These are phyloP conservation scores for Canavalia ensiformis DNA, from an alignment of 306 rosid genomes.

Conservation along the genomic window DNA sequence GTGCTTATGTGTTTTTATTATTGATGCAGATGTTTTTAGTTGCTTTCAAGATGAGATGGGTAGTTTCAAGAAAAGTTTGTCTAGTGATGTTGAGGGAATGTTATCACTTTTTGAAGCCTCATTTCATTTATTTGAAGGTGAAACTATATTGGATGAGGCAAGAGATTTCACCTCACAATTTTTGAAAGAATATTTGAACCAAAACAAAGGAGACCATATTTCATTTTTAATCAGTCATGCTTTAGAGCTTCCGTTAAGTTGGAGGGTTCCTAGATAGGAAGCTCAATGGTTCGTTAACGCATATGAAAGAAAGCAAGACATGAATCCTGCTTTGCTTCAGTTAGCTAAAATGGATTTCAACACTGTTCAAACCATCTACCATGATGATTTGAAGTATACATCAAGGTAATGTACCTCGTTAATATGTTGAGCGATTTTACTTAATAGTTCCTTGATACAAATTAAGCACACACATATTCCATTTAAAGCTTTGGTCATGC, in stretches of 20 bases:
- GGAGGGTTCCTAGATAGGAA: background rate
- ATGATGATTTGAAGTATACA: too few relatives aligned
- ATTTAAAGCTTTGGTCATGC: too few relatives aligned
- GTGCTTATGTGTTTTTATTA: too few relatives aligned
- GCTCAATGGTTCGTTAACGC: background rate
- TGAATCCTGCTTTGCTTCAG: background rate
- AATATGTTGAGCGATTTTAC: too few relatives aligned
- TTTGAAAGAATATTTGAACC: background rate
- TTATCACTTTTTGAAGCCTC: background rate
- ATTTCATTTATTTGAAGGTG: conserved; percentile 1
- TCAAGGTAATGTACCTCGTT: too few relatives aligned
- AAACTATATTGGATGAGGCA: conserved; percentile 11
- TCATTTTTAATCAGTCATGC: background rate
- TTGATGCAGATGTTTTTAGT: background rate
- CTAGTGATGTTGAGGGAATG: background rate
- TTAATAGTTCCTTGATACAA: too few relatives aligned
- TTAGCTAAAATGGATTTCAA: background rate
- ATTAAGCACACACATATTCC: too few relatives aligned
- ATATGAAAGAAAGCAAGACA: background rate
- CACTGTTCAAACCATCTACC: too few relatives aligned
- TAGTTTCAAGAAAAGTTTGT: background rate
- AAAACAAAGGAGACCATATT: background rate
- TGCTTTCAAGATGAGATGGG: background rate
- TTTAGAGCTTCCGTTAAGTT: background rate
- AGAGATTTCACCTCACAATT: conserved; percentile 9